Percentiles rank a stretch among this genome's conserved stretches.
phyloP scores from a whole-genome alignment of 306 rosid species.

The Fragaria nilgerrensis region DNA sequence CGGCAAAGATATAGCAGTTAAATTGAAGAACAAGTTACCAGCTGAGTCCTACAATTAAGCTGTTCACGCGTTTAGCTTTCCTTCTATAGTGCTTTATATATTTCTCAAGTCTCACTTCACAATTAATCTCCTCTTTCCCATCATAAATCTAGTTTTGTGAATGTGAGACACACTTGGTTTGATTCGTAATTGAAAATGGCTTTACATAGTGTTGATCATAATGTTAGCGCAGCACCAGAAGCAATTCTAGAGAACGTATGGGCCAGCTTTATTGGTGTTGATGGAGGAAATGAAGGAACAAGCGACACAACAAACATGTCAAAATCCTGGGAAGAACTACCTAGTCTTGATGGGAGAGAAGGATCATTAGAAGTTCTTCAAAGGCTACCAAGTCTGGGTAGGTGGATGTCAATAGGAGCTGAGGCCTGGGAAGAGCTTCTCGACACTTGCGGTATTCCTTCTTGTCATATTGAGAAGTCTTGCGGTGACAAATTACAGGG shows the following conservation, averaged over 20 bases:
- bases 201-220: slow-evolving; percentile 32
- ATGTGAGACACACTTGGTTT: neutral
- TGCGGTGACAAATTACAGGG: slow-evolving; percentile 17
- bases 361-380: slow-evolving; percentile 57
- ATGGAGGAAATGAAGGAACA: slow-evolving; percentile 24
- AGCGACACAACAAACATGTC: slow-evolving; percentile 23
- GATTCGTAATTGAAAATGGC: slow-evolving; percentile 38
- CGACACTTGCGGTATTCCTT: slow-evolving; percentile 24
- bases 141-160: slow-evolving; percentile 3
- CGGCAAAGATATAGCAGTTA: slow-evolving; percentile 48
- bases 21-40: slow-evolving; percentile 54
- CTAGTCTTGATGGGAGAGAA: slow-evolving; percentile 48
- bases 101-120: slow-evolving; percentile 5
- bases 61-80: slow-evolving; percentile 35
- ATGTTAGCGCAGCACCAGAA: slow-evolving; percentile 32
- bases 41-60: slow-evolving; percentile 34
- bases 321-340: slow-evolving; percentile 61
- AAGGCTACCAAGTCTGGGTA: slow-evolving; percentile 83
- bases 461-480: slow-evolving; percentile 20
- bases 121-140: slow-evolving; percentile 16
- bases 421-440: slow-evolving; percentile 85
- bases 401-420: slow-evolving; percentile 94
- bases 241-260: slow-evolving; percentile 82
- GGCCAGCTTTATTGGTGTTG: slow-evolving; percentile 61
- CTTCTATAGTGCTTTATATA: slow-evolving; percentile 20